A percentile compares a stretch with the other conserved stretches of the same genome.
Evolutionary conservation across 75 land plant genomes (phyloP).

Genomic region (Ceratopteris richardii): DNA sequence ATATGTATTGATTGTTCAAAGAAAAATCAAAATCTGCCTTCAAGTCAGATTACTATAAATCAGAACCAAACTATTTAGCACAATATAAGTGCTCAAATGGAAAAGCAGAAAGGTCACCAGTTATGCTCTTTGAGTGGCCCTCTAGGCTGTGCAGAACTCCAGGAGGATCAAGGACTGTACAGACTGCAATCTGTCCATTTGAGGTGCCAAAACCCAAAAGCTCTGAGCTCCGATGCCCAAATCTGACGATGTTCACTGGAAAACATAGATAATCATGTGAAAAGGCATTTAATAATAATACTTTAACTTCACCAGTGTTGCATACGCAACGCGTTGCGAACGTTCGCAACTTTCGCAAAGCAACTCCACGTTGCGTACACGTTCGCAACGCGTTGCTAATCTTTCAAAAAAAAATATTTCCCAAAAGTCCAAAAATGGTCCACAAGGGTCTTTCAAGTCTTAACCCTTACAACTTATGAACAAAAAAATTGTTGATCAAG

Average conservation of each 20-base stretch:
- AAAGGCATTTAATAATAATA: no score
- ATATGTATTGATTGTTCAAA: conserved; percentile 85
- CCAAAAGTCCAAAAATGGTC: no score
- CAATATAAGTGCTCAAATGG: background rate
- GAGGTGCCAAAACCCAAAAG: conserved; percentile 90
- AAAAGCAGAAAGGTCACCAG: conserved; percentile 41
- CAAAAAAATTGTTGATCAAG: no score
- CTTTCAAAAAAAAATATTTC: no score
- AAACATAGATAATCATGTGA: no score
- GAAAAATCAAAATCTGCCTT: conserved; percentile 93
- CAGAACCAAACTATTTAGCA: background rate
- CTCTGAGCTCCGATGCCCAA: conserved; percentile 93
- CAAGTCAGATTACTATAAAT: background rate
- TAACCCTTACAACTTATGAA: no score
- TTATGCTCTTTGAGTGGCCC: conserved; percentile 90
- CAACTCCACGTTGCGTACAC: no score
- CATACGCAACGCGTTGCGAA: no score
- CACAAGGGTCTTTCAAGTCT: no score
- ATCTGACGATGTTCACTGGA: conserved; percentile 79
- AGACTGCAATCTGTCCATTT: conserved; percentile 76
- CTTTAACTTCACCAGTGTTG: no score
- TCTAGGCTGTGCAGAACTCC: conserved; percentile 49
- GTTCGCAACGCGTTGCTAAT: no score
- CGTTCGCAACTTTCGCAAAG: no score
- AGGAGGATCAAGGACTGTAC: conserved; percentile 61